Evolutionary conservation across 371 early-diverging fungal species (phyloP).

Genomic region (Syncephalastrum contaminatum): DNA sequence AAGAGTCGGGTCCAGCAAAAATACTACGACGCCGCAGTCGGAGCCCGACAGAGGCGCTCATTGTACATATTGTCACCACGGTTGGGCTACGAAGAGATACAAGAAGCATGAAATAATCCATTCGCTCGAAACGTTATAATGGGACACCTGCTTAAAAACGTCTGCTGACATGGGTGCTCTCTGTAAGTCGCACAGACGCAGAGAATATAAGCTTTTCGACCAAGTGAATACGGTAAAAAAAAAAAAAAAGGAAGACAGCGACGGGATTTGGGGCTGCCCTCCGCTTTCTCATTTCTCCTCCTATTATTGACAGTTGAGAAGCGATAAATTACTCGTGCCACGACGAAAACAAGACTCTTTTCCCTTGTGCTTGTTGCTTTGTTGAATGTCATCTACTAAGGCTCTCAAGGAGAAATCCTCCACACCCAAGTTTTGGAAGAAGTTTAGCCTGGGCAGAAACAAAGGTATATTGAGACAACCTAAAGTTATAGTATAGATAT

Average conservation of each 20-base stretch:
- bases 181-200: background rate
- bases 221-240: too few species aligned
- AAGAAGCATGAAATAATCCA: too few species aligned
- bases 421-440: slow-evolving; percentile 40
- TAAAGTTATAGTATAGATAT: too few species aligned
- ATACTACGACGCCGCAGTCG: too few species aligned
- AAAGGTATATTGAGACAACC: slow-evolving; percentile 4
- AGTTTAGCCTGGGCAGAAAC: slow-evolving; percentile 36
- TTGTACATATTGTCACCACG: too few species aligned
- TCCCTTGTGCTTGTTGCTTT: slow-evolving; percentile 1
- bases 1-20: too few species aligned
- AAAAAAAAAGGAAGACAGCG: background rate
- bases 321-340: background rate
- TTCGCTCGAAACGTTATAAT: too few species aligned
- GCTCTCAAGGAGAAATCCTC: slow-evolving; percentile 21
- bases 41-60: too few species aligned
- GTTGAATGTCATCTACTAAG: slow-evolving; percentile 12
- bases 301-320: background rate
- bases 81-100: too few species aligned
- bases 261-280: background rate
- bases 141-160: too few species aligned
- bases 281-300: background rate
- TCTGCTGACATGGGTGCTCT: too few species aligned
- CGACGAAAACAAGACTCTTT: background rate
- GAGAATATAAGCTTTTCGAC: too few species aligned